Base-by-base conservation (phyloP, 441 rosid species). In the Populus hybrid region DNA sequence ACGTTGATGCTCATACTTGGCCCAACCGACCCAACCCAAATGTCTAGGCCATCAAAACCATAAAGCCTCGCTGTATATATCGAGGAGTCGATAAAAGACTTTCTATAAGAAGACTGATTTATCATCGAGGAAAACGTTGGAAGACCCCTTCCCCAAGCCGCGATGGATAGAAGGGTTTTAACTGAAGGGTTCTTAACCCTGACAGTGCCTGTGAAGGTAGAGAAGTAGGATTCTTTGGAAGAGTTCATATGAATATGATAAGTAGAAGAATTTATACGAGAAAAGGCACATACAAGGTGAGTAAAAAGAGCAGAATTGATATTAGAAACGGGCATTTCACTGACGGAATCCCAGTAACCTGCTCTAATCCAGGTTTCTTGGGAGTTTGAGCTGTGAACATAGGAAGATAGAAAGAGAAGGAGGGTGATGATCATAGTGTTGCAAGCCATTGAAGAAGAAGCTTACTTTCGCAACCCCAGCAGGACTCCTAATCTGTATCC, bases 121-220 rank as follows among this genome's bases (percentile, higher is more conserved):
- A 53, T 53, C 61, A 53, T 53, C 0, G 61, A 53, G 61, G n/a
- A 53, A 50, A 50, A 50, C 1, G 57, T 4, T 50, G 57, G 61
- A 53, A 53, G 61, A 53, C 61, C 61, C 2, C 7, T 3, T 76
- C 85, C 0, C 20, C 57, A 1, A 50, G 57, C 57, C 57, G 0
- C 78, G 20, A 87, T 77, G 2, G 88, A 84, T 30, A 84, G 20
- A 38, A 87, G 84, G 3, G 90, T 73, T 7, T 20, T 34, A 23
- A 88, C 64, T 11, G 84, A 77, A 4, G 89, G 90, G 81, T 87
- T 85, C 71, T 73, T 84, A 12, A 36, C 75, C 76, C 79, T 81
- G 76, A 82, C 81, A 26, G 68, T 70, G 42, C 28, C 18, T 28
- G 83, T 68, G 78, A 86, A 88, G 69, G 32, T 38, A 8, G 83